These are phyloP conservation scores for Xylaria palmicola DNA, from an alignment of 495 filamentous ascomycete species.

Conservation along the genomic window DNA sequence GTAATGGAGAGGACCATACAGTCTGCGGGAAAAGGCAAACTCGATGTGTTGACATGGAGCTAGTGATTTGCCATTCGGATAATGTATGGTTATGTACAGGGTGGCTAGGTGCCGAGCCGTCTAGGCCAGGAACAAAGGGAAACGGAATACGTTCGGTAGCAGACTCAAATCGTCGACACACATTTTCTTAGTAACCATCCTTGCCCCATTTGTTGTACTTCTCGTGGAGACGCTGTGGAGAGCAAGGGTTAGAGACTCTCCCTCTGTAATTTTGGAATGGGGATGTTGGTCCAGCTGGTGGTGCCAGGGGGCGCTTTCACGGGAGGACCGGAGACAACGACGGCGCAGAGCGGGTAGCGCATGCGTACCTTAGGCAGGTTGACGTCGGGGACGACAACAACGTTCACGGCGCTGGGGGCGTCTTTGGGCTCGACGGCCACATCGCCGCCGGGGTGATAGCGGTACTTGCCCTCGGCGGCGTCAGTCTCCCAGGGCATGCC, in stretches of 20 bases:
- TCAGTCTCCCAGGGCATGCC: constrained; percentile 88
- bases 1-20: no score
- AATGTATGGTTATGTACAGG: constrained; percentile 15
- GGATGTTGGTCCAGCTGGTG: neutral
- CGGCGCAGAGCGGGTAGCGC: neutral
- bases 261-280: no score
- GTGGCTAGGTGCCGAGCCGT: constrained; percentile 1
- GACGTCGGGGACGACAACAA: constrained; percentile 88
- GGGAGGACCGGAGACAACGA: no score
- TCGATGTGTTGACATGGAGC: neutral
- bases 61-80: neutral
- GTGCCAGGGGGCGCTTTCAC: neutral
- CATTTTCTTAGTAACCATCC: constrained; percentile 46
- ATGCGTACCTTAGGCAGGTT: constrained; percentile 81
- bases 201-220: constrained; percentile 99
- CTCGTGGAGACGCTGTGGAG: constrained; percentile 75
- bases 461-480: constrained; percentile 69
- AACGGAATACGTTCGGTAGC: constrained; percentile 1
- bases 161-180: constrained; percentile 6
- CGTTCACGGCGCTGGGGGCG: constrained; percentile 91
- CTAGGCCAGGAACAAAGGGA: constrained; percentile 11
- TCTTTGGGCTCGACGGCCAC: constrained; percentile 71
- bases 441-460: constrained; percentile 89
- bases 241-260: neutral
- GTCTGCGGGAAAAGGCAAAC: no score